Evolutionary conservation across 345 rosid genomes (phyloP).

Genomic region (Cardamine chenopodiifolia): DNA sequence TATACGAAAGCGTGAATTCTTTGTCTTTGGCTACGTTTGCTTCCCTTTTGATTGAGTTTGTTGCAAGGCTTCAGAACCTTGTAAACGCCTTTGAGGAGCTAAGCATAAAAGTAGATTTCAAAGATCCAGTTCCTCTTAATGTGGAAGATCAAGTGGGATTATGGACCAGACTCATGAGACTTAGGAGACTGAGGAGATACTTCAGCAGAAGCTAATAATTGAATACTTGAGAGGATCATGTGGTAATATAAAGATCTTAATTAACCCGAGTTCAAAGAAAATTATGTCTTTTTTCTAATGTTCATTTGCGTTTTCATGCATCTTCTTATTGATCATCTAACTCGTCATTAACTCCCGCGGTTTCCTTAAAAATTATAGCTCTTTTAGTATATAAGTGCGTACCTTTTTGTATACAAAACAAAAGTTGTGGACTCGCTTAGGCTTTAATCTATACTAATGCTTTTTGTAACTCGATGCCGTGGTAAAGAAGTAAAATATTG

Average conservation of each 20-base stretch:
- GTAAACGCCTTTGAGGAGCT: conserved; percentile 68
- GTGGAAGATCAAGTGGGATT: conserved; percentile 33
- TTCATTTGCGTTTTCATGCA: conserved; percentile 1
- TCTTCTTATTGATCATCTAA: conserved; percentile 3
- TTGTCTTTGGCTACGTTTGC: conserved; percentile 77
- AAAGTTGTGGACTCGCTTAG: background rate
- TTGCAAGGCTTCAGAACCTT: conserved; percentile 79
- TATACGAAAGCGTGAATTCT: conserved; percentile 80
- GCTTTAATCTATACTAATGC: background rate
- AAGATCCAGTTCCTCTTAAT: conserved; percentile 37
- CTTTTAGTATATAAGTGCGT: background rate
- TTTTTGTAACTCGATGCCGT: background rate
- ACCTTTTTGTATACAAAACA: background rate
- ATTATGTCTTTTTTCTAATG: background rate
- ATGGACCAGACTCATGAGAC: conserved; percentile 43
- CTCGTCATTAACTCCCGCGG: background rate
- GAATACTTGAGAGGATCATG: background rate
- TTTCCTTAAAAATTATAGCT: background rate
- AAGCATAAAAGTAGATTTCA: conserved; percentile 64
- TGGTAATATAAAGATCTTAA: background rate
- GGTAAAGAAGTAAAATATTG: background rate
- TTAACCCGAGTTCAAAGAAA: background rate
- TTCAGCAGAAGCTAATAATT: conserved; percentile 6
- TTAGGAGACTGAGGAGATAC: conserved; percentile 41
- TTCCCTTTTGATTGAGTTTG: conserved; percentile 80